A percentile compares a stretch with the other conserved stretches of the same genome.
Conservation (phyloP, 2,329 filamentous ascomycete species). For the Penicillium sp. region DNA sequence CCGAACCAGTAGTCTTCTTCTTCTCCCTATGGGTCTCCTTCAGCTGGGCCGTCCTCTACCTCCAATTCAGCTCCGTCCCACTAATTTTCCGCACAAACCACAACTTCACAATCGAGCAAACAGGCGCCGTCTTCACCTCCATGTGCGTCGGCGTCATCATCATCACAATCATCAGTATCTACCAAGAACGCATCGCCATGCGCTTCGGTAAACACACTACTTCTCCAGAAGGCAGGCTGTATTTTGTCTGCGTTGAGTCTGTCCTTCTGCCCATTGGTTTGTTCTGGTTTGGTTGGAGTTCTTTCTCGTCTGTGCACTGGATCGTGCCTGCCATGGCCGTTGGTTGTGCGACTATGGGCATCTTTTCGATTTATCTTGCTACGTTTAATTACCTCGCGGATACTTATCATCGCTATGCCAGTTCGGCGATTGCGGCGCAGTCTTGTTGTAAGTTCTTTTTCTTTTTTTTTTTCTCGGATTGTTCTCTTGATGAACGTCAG, state of each 20-base stretch:
- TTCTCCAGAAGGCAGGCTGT: slow-evolving; percentile 74
- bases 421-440: slow-evolving; percentile 81
- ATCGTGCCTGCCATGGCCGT: slow-evolving; percentile 70
- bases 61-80: slow-evolving; percentile 78
- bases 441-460: slow-evolving; percentile 61
- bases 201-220: slow-evolving; percentile 47
- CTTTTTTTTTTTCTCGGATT: background rate
- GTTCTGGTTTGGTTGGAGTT: slow-evolving; percentile 77
- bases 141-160: slow-evolving; percentile 67
- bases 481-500: background rate
- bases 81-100: slow-evolving; percentile 71
- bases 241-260: slow-evolving; percentile 77
- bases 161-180: slow-evolving; percentile 67
- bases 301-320: slow-evolving; percentile 64
- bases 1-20: slow-evolving; percentile 63
- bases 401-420: slow-evolving; percentile 80
- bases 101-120: slow-evolving; percentile 65
- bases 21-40: slow-evolving; percentile 91
- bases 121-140: slow-evolving; percentile 71
- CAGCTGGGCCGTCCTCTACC: slow-evolving; percentile 83
- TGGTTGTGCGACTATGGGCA: slow-evolving; percentile 75
- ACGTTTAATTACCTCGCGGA: slow-evolving; percentile 94
- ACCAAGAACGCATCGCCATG: slow-evolving; percentile 67
- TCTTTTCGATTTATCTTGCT: slow-evolving; percentile 81
- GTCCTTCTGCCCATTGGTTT: slow-evolving; percentile 74